Evolutionary conservation across 331 rosid genomes (phyloP).

Genomic region (Saraca asoca): DNA sequence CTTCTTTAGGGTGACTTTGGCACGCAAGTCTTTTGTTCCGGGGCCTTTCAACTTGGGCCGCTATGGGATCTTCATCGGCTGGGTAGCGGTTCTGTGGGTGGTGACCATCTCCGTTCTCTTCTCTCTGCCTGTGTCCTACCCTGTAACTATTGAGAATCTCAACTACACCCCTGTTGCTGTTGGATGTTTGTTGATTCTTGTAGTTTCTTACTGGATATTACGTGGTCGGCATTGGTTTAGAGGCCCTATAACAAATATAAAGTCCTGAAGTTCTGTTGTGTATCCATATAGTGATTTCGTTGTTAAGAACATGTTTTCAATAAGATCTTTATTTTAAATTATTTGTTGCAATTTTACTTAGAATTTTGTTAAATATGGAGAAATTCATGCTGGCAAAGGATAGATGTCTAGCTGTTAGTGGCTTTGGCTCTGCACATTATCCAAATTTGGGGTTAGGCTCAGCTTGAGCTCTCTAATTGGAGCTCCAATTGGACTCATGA

Average conservation of each 20-base stretch:
- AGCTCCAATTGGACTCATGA: not conserved
- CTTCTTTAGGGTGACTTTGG: slow-evolving; percentile 65
- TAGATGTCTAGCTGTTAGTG: not conserved
- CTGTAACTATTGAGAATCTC: slow-evolving; percentile 51
- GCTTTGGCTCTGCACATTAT: not conserved
- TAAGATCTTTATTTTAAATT: not conserved
- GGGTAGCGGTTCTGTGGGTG: slow-evolving; percentile 65
- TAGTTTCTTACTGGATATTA: slow-evolving; percentile 49
- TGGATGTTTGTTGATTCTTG: slow-evolving; percentile 50
- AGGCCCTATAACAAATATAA: slow-evolving; percentile 57
- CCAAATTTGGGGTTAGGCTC: not conserved
- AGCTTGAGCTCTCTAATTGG: not conserved
- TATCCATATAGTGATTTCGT: not conserved
- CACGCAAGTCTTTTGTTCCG: slow-evolving; percentile 50
- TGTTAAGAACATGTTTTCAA: slow-evolving; percentile 9
- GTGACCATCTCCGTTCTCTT: slow-evolving; percentile 54
- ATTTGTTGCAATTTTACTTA: not conserved
- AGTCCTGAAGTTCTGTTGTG: slow-evolving; percentile 1
- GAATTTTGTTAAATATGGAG: no score
- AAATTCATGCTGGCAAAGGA: not conserved
- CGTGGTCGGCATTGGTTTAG: slow-evolving; percentile 57
- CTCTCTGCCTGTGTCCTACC: slow-evolving; percentile 58
- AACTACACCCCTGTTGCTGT: slow-evolving; percentile 68
- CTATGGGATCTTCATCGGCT: slow-evolving; percentile 47
- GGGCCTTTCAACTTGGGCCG: slow-evolving; percentile 63